These are phyloP conservation scores for Pseudogymnoascus sp. DNA, from an alignment of 2,329 filamentous ascomycete genomes.

Conservation along the genomic window DNA sequence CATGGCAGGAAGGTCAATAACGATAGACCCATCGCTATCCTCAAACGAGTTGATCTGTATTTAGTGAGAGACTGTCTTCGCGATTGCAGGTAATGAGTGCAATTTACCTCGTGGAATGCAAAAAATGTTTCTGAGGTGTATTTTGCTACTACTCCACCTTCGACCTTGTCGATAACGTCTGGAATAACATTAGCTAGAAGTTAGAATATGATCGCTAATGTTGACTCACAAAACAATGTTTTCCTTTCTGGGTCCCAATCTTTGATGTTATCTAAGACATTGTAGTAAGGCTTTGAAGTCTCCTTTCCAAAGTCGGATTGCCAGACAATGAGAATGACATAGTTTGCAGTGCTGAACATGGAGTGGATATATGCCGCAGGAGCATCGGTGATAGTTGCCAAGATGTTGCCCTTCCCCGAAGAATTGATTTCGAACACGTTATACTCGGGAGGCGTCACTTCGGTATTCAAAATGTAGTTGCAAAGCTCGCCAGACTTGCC, in stretches of 20 bases:
- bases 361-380: conserved; percentile 66
- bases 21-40: not conserved
- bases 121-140: not conserved
- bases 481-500: conserved; percentile 60
- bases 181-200: not conserved
- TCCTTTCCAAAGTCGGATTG: not conserved
- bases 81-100: not conserved
- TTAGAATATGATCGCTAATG: too few relatives aligned
- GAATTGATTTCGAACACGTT: conserved; percentile 60
- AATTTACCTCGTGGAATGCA: conserved; percentile 1
- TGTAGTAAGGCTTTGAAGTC: not conserved
- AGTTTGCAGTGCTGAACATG: conserved; percentile 62
- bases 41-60: not conserved
- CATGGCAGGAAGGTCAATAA: not conserved
- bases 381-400: conserved; percentile 51
- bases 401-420: conserved; percentile 55
- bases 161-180: not conserved
- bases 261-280: not conserved
- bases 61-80: not conserved
- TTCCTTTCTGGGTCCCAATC: conserved; percentile 2
- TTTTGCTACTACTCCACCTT: not conserved
- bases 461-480: conserved; percentile 70
- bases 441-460: conserved; percentile 44
- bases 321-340: conserved; percentile 48
- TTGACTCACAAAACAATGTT: not conserved